Evolutionary conservation across 2,329 filamentous ascomycete genomes (phyloP).

Genomic region (Fusarium subtropicale): DNA sequence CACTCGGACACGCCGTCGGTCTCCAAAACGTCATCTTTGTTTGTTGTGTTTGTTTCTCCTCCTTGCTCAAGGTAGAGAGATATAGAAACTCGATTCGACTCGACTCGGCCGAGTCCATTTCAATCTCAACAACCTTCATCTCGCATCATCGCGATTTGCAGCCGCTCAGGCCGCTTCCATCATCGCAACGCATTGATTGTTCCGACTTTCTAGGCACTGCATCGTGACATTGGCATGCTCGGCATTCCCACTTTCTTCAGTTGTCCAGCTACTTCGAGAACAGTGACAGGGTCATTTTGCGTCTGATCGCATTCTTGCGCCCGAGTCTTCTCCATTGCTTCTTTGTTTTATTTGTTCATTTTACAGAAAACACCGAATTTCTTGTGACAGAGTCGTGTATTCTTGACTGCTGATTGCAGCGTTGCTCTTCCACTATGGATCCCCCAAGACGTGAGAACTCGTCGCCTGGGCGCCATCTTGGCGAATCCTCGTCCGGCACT

Average conservation of each 20-base stretch:
- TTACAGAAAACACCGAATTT: constrained; percentile 19
- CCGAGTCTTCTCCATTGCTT: constrained; percentile 1
- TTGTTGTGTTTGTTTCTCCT: neutral
- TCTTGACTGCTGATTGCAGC: constrained; percentile 19
- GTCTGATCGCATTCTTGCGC: constrained; percentile 12
- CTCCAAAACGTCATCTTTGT: constrained; percentile 10
- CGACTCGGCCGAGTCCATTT: constrained; percentile 22
- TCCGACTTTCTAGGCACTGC: constrained; percentile 32
- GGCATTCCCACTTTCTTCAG: constrained; percentile 44
- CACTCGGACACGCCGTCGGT: constrained; percentile 25
- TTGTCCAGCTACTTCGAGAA: constrained; percentile 25
- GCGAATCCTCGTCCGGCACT: constrained; percentile 52
- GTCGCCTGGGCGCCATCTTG: constrained; percentile 53
- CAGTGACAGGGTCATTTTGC: constrained; percentile 26
- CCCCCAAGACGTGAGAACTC: constrained; percentile 51
- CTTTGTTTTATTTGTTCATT: constrained; percentile 13
- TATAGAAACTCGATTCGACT: neutral
- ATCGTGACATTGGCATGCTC: constrained; percentile 46
- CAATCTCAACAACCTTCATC: constrained; percentile 20
- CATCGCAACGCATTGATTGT: constrained; percentile 30
- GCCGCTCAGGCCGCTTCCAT: constrained; percentile 30
- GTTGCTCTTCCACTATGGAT: constrained; percentile 56
- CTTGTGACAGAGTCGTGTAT: constrained; percentile 16
- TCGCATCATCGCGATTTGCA: constrained; percentile 12
- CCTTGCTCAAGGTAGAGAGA: constrained; percentile 16